A percentile compares a stretch with the other conserved stretches of the same genome.
Evolutionary conservation across 148 eudicot genomes (phyloP).

Genomic region (Cornus florida): DNA sequence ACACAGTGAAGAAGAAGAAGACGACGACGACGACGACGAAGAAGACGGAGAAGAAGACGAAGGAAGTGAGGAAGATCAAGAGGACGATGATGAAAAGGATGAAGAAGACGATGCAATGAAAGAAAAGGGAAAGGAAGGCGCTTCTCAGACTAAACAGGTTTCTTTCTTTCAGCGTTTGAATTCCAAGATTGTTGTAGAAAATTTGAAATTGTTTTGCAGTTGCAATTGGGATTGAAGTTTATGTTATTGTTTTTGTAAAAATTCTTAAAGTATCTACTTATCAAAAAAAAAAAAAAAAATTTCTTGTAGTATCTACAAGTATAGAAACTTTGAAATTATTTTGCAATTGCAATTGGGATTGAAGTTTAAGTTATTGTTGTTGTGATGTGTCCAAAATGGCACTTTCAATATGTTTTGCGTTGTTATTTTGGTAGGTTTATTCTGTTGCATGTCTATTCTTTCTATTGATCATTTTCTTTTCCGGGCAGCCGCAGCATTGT

Average conservation of each 20-base stretch:
- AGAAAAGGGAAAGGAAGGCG: conserved; percentile 26
- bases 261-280: too few relatives aligned
- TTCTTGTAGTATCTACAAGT: neutral
- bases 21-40: conserved; percentile 33
- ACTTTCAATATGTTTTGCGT: neutral
- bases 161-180: neutral
- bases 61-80: conserved; percentile 20
- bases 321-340: neutral
- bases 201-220: neutral
- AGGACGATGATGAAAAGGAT: conserved; percentile 19
- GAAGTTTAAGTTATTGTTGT: neutral
- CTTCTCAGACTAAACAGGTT: conserved; percentile 77
- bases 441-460: neutral
- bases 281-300: too few relatives aligned
- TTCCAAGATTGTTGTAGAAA: neutral
- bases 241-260: neutral
- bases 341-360: too few relatives aligned
- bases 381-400: neutral
- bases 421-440: neutral
- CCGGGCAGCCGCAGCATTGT: conserved; percentile 95
- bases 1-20: conserved; percentile 17
- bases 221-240: neutral
- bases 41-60: conserved; percentile 38
- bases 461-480: conserved; percentile 3
- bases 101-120: conserved; percentile 11